A percentile compares a stretch with the other conserved stretches of the same genome.
Conservation (phyloP, 768 basidiomycete genomes). For the Mycena capillaripes region DNA sequence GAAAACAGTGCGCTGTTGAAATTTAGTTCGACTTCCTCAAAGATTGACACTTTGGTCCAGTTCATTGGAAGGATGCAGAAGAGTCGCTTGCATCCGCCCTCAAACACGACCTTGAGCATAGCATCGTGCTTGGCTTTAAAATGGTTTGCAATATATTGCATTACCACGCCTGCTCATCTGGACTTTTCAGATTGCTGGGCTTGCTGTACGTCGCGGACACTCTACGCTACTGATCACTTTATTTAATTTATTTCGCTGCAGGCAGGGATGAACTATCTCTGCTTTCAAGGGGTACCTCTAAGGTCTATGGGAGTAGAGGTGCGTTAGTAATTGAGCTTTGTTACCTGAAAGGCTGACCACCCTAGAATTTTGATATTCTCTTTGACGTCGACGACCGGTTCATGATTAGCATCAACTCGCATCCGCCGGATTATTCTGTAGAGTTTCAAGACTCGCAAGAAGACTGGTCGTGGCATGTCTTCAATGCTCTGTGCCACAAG, state of each 20-base stretch:
- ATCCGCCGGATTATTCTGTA: too few species aligned
- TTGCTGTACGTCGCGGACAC: background rate
- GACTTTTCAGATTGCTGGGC: background rate
- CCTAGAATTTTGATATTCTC: too few species aligned
- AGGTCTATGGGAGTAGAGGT: background rate
- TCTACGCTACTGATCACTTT: background rate
- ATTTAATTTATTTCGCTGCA: background rate
- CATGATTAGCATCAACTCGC: background rate
- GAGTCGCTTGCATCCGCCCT: background rate
- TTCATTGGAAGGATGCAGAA: background rate
- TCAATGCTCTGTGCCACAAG: background rate
- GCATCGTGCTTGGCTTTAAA: background rate
- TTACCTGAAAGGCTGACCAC: background rate
- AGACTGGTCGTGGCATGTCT: background rate
- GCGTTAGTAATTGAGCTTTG: background rate
- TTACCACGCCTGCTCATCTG: background rate
- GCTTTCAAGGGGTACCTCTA: background rate
- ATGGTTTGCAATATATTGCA: background rate
- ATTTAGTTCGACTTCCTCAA: background rate
- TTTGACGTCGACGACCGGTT: background rate
- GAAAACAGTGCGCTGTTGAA: background rate
- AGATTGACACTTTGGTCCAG: background rate
- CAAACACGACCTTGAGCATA: background rate
- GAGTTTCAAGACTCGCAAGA: too few species aligned
- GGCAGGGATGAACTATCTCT: background rate